Evolutionary conservation across 2,329 filamentous ascomycete genomes (phyloP).

Genomic region (Botrytis pseudocinerea): DNA sequence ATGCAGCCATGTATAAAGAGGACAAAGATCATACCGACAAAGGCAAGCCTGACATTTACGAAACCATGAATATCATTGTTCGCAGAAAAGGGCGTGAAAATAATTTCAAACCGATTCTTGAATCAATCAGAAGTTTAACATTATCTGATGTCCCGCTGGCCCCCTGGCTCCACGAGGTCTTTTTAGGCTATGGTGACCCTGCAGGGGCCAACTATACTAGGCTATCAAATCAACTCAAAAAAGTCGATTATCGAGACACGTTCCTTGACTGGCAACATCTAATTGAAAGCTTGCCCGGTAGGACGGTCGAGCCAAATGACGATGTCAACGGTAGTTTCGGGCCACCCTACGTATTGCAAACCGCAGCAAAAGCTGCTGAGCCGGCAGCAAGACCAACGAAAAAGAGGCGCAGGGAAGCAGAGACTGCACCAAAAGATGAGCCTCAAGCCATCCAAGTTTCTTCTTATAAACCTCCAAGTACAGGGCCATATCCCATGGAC

Average conservation of each 20-base stretch:
- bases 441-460: conserved; percentile 76
- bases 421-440: conserved; percentile 62
- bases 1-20: conserved; percentile 72
- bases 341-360: conserved; percentile 84
- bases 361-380: conserved; percentile 55
- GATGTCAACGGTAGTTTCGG: conserved; percentile 72
- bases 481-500: conserved; percentile 85
- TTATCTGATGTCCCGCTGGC: conserved; percentile 84
- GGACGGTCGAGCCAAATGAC: conserved; percentile 76
- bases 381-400: conserved; percentile 63
- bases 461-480: conserved; percentile 86
- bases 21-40: conserved; percentile 67
- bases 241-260: conserved; percentile 88
- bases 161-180: conserved; percentile 93
- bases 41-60: conserved; percentile 78
- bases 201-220: conserved; percentile 83
- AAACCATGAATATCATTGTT: conserved; percentile 80
- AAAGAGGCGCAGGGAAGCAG: conserved; percentile 80
- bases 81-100: conserved; percentile 86
- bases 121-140: conserved; percentile 85
- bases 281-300: conserved; percentile 84
- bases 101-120: conserved; percentile 92
- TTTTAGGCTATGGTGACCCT: conserved; percentile 95
- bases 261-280: conserved; percentile 96
- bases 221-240: conserved; percentile 73